Evolutionary conservation across 768 basidiomycete genomes (phyloP).

Genomic region (Dendrothele bispora): DNA sequence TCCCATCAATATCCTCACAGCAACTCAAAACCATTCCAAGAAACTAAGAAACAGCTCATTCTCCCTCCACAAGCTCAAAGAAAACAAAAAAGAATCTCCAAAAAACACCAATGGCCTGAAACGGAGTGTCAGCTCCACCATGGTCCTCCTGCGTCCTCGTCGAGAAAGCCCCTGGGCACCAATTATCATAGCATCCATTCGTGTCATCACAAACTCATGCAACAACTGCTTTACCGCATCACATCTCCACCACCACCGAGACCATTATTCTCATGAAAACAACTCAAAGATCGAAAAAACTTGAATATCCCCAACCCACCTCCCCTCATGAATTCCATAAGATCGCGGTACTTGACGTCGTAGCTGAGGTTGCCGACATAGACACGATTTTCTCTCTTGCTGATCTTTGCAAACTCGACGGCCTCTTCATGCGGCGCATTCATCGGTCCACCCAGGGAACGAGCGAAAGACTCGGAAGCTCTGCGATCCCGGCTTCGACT

Average conservation of each 20-base stretch:
- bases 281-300: constrained; percentile 54
- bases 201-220: too few species aligned
- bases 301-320: constrained; percentile 86
- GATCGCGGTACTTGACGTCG: constrained; percentile 97
- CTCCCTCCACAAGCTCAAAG: too few species aligned
- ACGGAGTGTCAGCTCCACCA: background rate
- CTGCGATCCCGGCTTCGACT: constrained; percentile 60
- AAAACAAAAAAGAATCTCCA: too few species aligned
- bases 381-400: constrained; percentile 97
- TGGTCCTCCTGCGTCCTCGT: background rate
- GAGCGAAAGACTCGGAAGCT: constrained; percentile 64
- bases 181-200: too few species aligned
- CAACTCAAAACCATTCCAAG: constrained; percentile 45
- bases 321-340: constrained; percentile 99
- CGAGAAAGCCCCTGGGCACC: background rate
- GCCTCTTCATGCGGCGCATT: constrained; percentile 92
- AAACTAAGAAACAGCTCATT: background rate
- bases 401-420: constrained; percentile 92
- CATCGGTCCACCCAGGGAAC: constrained; percentile 85
- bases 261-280: constrained; percentile 19
- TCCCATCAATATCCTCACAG: constrained; percentile 91
- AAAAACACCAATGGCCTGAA: background rate
- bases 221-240: too few species aligned
- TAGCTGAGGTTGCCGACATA: constrained; percentile 99
- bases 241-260: too few species aligned